phyloP scores from a whole-genome alignment of 345 rosid species.

The Acer negundo region DNA sequence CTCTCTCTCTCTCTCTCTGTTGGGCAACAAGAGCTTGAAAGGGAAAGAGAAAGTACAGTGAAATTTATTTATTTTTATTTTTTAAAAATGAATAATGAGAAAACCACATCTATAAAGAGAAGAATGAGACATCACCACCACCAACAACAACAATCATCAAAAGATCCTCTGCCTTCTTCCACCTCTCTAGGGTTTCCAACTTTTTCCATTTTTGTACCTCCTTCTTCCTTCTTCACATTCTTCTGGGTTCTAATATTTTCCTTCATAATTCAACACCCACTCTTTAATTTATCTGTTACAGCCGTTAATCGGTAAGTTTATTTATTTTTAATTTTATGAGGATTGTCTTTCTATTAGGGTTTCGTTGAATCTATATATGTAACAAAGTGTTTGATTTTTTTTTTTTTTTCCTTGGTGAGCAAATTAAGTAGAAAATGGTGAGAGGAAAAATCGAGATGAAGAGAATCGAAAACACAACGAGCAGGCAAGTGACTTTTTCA shows the following conservation, averaged over 20 bases:
- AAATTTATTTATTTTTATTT: neutral
- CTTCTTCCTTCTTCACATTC: neutral
- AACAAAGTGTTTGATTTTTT: neutral
- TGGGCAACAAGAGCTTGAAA: neutral
- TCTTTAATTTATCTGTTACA: neutral
- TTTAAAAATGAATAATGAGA: neutral
- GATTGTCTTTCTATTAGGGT: slow-evolving; percentile 11
- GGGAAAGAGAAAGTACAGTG: no score
- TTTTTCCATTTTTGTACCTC: neutral
- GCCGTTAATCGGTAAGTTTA: slow-evolving; percentile 18
- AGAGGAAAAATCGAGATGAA: slow-evolving; percentile 65
- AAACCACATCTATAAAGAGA: slow-evolving; percentile 14
- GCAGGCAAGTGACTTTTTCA: slow-evolving; percentile 65
- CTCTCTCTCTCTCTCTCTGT: neutral
- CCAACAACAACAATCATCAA: slow-evolving; percentile 8
- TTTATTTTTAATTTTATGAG: neutral
- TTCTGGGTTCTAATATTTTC: neutral
- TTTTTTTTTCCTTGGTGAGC: neutral
- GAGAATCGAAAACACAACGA: slow-evolving; percentile 54
- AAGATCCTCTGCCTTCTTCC: slow-evolving; percentile 17
- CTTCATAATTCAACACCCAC: neutral
- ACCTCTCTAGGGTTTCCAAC: slow-evolving; percentile 24
- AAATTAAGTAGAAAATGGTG: slow-evolving; percentile 41
- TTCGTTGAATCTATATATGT: neutral
- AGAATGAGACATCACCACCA: slow-evolving; percentile 12